Base-by-base conservation (phyloP, 2,329 filamentous ascomycete genomes). In the Cercospora nicotianae region DNA sequence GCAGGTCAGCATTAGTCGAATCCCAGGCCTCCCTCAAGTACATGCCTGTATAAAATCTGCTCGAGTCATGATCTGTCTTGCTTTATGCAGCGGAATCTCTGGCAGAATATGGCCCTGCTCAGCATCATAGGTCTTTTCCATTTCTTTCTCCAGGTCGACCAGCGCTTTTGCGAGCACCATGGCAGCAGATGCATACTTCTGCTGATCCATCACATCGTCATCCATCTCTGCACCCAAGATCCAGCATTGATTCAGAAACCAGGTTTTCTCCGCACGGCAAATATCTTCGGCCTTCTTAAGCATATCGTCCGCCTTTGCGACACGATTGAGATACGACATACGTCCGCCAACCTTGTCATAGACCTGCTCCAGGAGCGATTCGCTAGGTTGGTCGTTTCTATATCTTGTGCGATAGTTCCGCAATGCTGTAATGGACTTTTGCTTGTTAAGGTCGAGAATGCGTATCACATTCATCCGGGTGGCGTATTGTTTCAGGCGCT, bases 151-250 rank as follows among this genome's bases (percentile, higher is more conserved):
- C 73, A 87, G 87, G 68, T 96, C 91, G n/a, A 98, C 93, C 6
- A 99, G 87, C 1, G 93, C 93, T 73, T 91, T 91, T 20, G 94
- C 95, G 2, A 99, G 86, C 23, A 96, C 91, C 91, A 98, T 97
- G 42, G 95, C 93, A 12, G 93, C 94, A 12, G 93, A 92, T 57
- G 94, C 92, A 84, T 93, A 97, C 79, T 98, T 97, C 78, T 98
- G 93, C 79, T 97, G 92, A 76, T 97, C 93, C 90, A 98, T 98
- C 73, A 97, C 95, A 77, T 99, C 95, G 80, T 98, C 95, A 74
- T 98, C 95, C 90, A 91, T 93, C 70, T 90, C 89, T 69, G 81
- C 83, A 18, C 91, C 91, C 1, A 94, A 83, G 64, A 93, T 91
- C 83, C 90, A 91, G 77, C 90, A 93, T 76, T 91, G 89, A 79